Base-by-base conservation (phyloP, 805 yeast genomes). In the Yamadazyma nakazawae region DNA sequence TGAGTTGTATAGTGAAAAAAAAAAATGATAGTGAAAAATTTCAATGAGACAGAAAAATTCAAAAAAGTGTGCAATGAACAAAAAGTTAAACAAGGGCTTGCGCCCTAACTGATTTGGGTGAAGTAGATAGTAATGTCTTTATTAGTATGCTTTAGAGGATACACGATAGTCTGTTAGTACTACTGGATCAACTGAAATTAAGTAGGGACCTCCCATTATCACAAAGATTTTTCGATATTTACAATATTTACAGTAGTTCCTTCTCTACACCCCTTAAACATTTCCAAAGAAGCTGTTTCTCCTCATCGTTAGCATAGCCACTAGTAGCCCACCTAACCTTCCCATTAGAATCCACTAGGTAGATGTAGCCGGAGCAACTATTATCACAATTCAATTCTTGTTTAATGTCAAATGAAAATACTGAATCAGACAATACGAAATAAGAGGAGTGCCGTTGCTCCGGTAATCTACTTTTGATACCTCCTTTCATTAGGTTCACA, bases 261-360 rank as follows among this genome's bases (percentile, higher is more conserved):
- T 64, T 75, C 50, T 76, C 76, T 25, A 87, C 58, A 0, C 86
- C 85, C 24, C 67, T 67, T 1, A 85, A 82, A 31, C 84, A 76
- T 55, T 79, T 81, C 87, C 90, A 84, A 46, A 88, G 63, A 13
- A 79, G 67, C 14, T 70, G 70, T 40, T 70, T 67, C 54, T 94
- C 99, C 30, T 76, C 76, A n/a, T 76, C 80, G 13, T 75, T 74
- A 1, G 96, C 85, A 34, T 76, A 79, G 2, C 98, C 99, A 55
- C 95, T 81, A 3, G 89, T 87, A 19, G 89, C 90, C 98, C 98
- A 92, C 55, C 98, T 74, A 45, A 94, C 84, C 56, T 78, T 83
- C 43, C 85, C 84, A 12, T 81, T 70, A 13, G 72, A 72, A 59
- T 94, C 99, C 31, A 94, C 76, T 4, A 92, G 69, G 53, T 89